Percentiles rank a stretch among this genome's conserved stretches.
Conservation (phyloP, 2,329 filamentous ascomycete genomes). For the Phaeosphaeria sp. region DNA sequence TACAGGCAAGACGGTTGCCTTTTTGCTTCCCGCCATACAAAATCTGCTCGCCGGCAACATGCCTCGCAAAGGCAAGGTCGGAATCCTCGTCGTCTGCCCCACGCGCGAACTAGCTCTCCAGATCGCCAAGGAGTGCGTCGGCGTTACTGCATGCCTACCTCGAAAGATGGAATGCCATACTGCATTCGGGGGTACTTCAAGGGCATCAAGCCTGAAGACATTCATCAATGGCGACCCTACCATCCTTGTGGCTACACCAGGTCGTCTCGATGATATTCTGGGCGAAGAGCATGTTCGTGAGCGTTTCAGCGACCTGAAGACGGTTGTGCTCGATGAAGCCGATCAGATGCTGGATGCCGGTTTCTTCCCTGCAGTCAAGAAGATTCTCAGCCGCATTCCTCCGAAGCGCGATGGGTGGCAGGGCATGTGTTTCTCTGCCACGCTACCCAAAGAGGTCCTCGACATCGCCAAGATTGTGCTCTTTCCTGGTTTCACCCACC, state of each 20-base stretch:
- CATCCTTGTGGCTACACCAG: conserved; percentile 57
- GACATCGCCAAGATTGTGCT: conserved; percentile 55
- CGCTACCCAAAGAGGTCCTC: conserved; percentile 53
- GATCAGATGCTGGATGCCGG: conserved; percentile 60
- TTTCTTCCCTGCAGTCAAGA: conserved; percentile 60
- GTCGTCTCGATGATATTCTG: conserved; percentile 56
- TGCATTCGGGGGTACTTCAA: conserved; percentile 51
- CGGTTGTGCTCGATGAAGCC: conserved; percentile 54
- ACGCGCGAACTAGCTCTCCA: conserved; percentile 59
- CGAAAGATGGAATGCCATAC: conserved; percentile 53
- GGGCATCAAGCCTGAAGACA: conserved; percentile 40
- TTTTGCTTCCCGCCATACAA: conserved; percentile 57
- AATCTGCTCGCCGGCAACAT: conserved; percentile 48
- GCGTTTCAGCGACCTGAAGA: conserved; percentile 53
- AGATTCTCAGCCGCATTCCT: conserved; percentile 60
- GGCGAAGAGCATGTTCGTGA: conserved; percentile 53
- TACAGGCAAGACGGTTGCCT: conserved; percentile 59
- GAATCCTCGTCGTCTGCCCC: conserved; percentile 57
- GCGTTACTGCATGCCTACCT: conserved; percentile 51
- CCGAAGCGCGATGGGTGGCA: conserved; percentile 58
- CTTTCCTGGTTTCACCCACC: conserved; percentile 49
- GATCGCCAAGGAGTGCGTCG: conserved; percentile 56
- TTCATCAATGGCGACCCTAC: conserved; percentile 48
- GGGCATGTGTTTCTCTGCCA: conserved; percentile 59
- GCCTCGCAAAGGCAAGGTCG: conserved; percentile 48